Conservation (phyloP, 495 filamentous ascomycete genomes). For the Saxophila tyrrhenica region DNA sequence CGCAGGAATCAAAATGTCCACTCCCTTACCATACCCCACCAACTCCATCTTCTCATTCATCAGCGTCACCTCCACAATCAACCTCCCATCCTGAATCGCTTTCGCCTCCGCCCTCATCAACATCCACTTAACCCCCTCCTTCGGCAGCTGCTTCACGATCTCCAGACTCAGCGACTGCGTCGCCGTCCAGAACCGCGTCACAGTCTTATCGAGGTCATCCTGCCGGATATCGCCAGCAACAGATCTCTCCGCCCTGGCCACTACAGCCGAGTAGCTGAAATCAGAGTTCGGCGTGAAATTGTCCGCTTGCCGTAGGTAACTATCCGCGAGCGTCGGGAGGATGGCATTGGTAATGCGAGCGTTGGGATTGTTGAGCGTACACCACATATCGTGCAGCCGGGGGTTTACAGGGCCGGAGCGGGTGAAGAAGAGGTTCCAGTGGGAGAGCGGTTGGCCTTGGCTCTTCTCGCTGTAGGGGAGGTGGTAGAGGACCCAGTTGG, state of each 20-base stretch:
- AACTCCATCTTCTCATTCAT: not conserved
- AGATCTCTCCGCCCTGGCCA: not conserved
- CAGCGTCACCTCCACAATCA: not conserved
- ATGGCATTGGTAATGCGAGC: not conserved
- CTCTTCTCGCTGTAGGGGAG: not conserved
- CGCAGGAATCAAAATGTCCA: not conserved
- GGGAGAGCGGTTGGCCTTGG: not conserved
- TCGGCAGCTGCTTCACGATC: not conserved
- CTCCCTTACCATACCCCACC: not conserved
- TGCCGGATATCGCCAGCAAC: not conserved
- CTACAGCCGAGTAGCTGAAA: not conserved
- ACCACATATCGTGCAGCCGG: not conserved
- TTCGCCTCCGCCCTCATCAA: not conserved
- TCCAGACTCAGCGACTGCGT: not conserved
- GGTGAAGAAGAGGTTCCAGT: not conserved
- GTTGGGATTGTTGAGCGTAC: not conserved
- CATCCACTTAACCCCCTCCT: not conserved
- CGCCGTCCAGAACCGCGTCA: not conserved
- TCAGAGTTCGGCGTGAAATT: not conserved
- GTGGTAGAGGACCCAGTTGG: not conserved
- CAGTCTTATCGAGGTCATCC: not conserved
- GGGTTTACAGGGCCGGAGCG: not conserved
- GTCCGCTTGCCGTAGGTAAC: not conserved
- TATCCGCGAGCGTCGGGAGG: not conserved
- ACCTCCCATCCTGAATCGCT: not conserved